phyloP scores from a whole-genome alignment of 1,139 yeast genomes.

The Kodamaea anthophila region DNA sequence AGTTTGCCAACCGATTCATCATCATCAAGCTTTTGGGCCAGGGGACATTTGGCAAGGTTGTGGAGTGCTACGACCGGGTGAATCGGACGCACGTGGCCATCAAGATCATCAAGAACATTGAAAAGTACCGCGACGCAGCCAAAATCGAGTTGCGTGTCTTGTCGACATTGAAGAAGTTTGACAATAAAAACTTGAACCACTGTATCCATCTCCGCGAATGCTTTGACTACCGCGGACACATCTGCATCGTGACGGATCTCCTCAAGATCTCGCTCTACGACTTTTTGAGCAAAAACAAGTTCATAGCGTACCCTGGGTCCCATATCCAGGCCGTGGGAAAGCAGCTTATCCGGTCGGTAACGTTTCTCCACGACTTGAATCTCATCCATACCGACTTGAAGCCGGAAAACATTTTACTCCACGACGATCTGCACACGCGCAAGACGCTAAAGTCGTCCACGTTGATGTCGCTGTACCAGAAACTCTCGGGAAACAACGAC shows the following conservation, averaged over 20 bases:
- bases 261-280: conserved; percentile 83
- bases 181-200: conserved; percentile 61
- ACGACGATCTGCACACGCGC: conserved; percentile 46
- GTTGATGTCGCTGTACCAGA: conserved; percentile 26
- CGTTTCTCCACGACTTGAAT: conserved; percentile 82
- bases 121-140: conserved; percentile 80
- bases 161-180: conserved; percentile 74
- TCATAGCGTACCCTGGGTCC: conserved; percentile 70
- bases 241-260: conserved; percentile 87
- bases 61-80: conserved; percentile 58
- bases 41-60: conserved; percentile 97
- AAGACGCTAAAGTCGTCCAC: conserved; percentile 32
- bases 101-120: conserved; percentile 78
- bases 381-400: conserved; percentile 91
- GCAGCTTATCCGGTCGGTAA: conserved; percentile 80
- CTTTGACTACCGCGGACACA: conserved; percentile 89
- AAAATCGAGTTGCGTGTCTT: conserved; percentile 74
- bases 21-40: conserved; percentile 77
- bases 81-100: conserved; percentile 72
- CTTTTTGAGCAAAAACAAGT: conserved; percentile 70
- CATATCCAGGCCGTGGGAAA: conserved; percentile 88
- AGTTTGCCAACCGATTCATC: conserved; percentile 61
- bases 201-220: conserved; percentile 81
- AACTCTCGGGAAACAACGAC: conserved; percentile 15
- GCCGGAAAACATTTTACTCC: conserved; percentile 86